Conservation (phyloP, 2,329 filamentous ascomycete species). For the Exophiala sideris region DNA sequence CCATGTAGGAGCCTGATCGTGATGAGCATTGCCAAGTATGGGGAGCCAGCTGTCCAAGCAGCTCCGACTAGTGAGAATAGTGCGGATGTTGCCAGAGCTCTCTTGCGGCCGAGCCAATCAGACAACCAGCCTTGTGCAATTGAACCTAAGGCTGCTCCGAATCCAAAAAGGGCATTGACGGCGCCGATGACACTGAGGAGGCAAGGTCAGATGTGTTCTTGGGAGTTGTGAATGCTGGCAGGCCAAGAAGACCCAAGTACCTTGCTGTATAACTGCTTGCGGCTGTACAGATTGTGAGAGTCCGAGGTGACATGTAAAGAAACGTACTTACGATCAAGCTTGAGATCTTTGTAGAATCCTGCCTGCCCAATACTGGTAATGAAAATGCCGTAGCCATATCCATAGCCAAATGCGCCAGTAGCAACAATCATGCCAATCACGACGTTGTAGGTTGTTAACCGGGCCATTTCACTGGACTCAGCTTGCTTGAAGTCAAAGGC, state of each 20-base stretch:
- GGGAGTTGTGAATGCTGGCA: background rate
- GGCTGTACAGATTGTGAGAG: background rate
- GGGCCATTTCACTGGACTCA: conserved; percentile 2
- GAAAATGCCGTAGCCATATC: conserved; percentile 51
- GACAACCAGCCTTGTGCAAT: conserved; percentile 4
- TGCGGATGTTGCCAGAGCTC: conserved; percentile 1
- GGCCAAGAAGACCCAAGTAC: background rate
- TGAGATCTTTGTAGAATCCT: conserved; percentile 51
- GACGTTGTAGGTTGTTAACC: conserved; percentile 13
- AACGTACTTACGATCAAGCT: conserved; percentile 32
- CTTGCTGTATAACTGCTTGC: conserved; percentile 12
- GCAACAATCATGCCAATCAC: conserved; percentile 7
- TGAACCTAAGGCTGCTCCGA: conserved; percentile 5
- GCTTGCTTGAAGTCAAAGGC: too few relatives aligned
- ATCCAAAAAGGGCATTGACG: conserved; percentile 38
- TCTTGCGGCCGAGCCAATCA: conserved; percentile 12
- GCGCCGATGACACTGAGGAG: conserved; percentile 42
- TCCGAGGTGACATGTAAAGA: background rate
- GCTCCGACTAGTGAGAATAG: conserved; percentile 6
- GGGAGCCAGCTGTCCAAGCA: conserved; percentile 7
- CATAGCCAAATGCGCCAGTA: conserved; percentile 36
- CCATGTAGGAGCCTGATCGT: conserved; percentile 12
- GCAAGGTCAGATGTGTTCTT: background rate
- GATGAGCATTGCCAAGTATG: conserved; percentile 13
- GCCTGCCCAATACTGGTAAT: conserved; percentile 52